A percentile compares a stretch with the other conserved stretches of the same genome.
Conservation (phyloP, 305 asterid genomes). For the Fraxinus angustifolia region DNA sequence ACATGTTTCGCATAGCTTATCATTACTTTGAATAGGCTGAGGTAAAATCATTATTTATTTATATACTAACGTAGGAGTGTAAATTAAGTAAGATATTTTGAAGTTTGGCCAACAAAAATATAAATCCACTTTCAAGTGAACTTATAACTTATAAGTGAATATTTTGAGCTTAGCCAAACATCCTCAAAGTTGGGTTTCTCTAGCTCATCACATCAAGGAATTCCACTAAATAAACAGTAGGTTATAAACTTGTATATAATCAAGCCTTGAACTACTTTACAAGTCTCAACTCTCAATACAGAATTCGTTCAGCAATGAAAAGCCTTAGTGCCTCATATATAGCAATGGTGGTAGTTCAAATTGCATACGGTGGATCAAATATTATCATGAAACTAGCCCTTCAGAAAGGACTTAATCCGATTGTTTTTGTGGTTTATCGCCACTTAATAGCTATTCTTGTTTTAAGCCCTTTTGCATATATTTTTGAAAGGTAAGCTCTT, state of each 20-base stretch:
- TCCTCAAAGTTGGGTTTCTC: background rate
- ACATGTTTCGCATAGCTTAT: background rate
- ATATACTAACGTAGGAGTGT: background rate
- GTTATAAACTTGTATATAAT: background rate
- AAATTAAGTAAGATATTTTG: background rate
- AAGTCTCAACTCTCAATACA: background rate
- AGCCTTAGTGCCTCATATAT: slow-evolving; percentile 9
- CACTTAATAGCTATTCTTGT: slow-evolving; percentile 23
- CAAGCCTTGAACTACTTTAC: background rate
- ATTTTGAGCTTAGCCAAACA: background rate
- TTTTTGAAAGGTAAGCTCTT: slow-evolving; percentile 23
- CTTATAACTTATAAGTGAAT: too few species aligned
- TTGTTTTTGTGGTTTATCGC: slow-evolving; percentile 25
- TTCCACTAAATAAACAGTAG: background rate
- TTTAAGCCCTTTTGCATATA: slow-evolving; percentile 30
- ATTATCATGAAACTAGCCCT: slow-evolving; percentile 25
- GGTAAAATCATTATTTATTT: background rate
- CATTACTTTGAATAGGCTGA: too few species aligned
- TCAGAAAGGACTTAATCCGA: slow-evolving; percentile 24
- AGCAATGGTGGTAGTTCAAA: slow-evolving; percentile 27
- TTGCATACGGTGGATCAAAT: slow-evolving; percentile 26
- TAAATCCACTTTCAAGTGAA: background rate
- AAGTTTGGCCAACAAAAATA: background rate
- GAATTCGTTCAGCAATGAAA: background rate
- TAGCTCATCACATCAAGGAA: too few species aligned